A percentile compares a stretch with the other conserved stretches of the same genome.
These are phyloP conservation scores for Globisporangium ultimum DNA, from an alignment of 352 stramenopile species.

Conservation along the genomic window DNA sequence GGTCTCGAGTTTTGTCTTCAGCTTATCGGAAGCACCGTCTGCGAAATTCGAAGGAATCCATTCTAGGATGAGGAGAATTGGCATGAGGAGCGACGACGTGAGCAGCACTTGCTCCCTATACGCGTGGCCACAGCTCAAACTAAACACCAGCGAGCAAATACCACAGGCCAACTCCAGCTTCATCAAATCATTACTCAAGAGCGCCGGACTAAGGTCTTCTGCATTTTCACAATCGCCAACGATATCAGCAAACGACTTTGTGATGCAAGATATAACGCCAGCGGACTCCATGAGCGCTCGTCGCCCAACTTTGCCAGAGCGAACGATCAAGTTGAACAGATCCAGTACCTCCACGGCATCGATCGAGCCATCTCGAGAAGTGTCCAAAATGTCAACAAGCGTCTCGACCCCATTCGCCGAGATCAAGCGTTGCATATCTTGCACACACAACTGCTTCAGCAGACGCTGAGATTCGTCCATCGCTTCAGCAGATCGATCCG, in stretches of 20 bases:
- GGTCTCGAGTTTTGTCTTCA: conserved; percentile 30
- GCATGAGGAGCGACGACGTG: conserved; percentile 13
- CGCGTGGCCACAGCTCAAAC: conserved; percentile 26
- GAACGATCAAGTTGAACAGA: conserved; percentile 60
- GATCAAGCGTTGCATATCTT: conserved; percentile 66
- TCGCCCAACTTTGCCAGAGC: conserved; percentile 40
- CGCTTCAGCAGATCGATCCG: conserved; percentile 22
- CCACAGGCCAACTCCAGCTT: conserved; percentile 49
- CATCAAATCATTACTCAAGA: conserved; percentile 21
- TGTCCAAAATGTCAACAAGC: conserved; percentile 34
- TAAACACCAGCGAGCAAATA: conserved; percentile 52
- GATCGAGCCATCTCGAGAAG: conserved; percentile 7
- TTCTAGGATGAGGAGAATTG: conserved; percentile 13
- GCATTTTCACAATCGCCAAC: conserved; percentile 14
- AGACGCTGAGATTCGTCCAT: conserved; percentile 35
- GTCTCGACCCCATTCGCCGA: conserved; percentile 58
- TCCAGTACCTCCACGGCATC: conserved; percentile 47
- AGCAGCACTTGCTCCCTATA: conserved; percentile 51
- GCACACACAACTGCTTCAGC: conserved; percentile 51
- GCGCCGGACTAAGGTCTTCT: conserved; percentile 15
- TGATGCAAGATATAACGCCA: conserved; percentile 41
- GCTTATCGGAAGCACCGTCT: conserved; percentile 11
- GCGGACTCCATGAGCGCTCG: conserved; percentile 45
- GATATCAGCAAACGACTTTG: conserved; percentile 24
- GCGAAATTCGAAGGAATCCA: conserved; percentile 50